Percentiles rank a stretch among this genome's conserved stretches.
Evolutionary conservation across 768 basidiomycete species (phyloP).

Genomic region (Suillus subluteus): DNA sequence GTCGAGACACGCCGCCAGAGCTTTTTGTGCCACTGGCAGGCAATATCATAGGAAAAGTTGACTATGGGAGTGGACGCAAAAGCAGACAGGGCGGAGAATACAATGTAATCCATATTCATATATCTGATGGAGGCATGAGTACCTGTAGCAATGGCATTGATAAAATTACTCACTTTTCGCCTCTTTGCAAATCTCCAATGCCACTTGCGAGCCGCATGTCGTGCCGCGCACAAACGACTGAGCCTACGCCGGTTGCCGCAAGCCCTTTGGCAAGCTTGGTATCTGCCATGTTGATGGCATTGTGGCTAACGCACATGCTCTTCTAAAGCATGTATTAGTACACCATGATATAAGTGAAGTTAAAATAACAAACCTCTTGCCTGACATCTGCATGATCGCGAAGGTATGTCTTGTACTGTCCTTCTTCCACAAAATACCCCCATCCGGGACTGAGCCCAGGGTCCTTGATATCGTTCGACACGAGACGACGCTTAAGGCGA

Average conservation of each 20-base stretch:
- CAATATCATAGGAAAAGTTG: conserved; percentile 27
- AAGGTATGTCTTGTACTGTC: too few species aligned
- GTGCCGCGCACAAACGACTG: conserved; percentile 33
- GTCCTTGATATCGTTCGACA: conserved; percentile 17
- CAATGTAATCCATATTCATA: conserved; percentile 40
- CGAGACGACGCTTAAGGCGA: conserved; percentile 30
- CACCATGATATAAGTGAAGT: too few species aligned
- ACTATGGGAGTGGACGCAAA: conserved; percentile 1
- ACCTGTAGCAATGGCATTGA: conserved; percentile 1
- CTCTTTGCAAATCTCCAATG: conserved; percentile 28
- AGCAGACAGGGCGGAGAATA: conserved; percentile 20
- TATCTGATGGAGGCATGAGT: conserved; percentile 8
- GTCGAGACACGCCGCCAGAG: background rate
- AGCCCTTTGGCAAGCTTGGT: conserved; percentile 24
- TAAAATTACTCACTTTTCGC: conserved; percentile 19
- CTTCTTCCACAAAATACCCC: too few species aligned
- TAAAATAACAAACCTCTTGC: too few species aligned
- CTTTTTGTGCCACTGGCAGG: conserved; percentile 25
- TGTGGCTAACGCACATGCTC: too few species aligned
- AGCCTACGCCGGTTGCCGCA: conserved; percentile 32
- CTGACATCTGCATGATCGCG: too few species aligned
- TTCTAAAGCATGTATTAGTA: too few species aligned
- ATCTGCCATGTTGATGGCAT: too few species aligned
- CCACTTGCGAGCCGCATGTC: conserved; percentile 32
- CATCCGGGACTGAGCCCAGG: conserved; percentile 25